Evolutionary conservation across 1,284 basidiomycete genomes (phyloP).

Genomic region (Pascua guehoae): DNA sequence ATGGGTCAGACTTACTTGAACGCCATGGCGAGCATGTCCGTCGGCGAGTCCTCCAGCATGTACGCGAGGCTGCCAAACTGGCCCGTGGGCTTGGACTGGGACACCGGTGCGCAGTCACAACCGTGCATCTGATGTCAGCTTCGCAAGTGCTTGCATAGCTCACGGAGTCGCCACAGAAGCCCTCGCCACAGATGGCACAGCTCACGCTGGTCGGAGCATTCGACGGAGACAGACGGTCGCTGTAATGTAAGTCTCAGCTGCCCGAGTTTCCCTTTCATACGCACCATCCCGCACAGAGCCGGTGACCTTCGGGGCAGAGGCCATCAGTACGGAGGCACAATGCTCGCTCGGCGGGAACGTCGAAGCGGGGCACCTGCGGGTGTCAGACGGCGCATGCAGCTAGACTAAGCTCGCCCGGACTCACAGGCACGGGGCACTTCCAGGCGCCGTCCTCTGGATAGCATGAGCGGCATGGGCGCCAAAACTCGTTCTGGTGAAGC

Average conservation of each 20-base stretch:
- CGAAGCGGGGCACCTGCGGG: conserved; percentile 20
- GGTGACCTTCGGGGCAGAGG: conserved; percentile 21
- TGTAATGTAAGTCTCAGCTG: conserved; percentile 1
- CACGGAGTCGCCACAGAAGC: conserved; percentile 20
- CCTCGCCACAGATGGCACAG: conserved; percentile 25
- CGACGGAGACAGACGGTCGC: conserved; percentile 20
- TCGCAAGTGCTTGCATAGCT: background rate
- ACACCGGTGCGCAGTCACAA: conserved; percentile 14
- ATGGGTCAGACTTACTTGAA: conserved; percentile 14
- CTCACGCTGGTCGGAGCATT: conserved; percentile 12
- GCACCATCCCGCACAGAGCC: conserved; percentile 24
- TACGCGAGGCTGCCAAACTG: conserved; percentile 11
- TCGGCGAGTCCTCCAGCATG: conserved; percentile 21
- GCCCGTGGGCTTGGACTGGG: conserved; percentile 12
- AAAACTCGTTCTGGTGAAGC: conserved; percentile 16
- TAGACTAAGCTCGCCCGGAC: background rate
- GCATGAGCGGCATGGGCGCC: conserved; percentile 22
- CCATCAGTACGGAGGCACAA: conserved; percentile 18
- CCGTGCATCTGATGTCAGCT: conserved; percentile 6
- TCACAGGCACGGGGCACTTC: conserved; percentile 20
- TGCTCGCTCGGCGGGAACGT: conserved; percentile 17
- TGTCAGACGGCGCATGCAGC: background rate
- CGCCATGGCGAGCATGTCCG: conserved; percentile 20
- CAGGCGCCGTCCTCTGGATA: conserved; percentile 21
- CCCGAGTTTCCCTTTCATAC: background rate